Evolutionary conservation across 2,329 filamentous ascomycete genomes (phyloP).

Genomic region (Magnaporthiopsis rhizophila): DNA sequence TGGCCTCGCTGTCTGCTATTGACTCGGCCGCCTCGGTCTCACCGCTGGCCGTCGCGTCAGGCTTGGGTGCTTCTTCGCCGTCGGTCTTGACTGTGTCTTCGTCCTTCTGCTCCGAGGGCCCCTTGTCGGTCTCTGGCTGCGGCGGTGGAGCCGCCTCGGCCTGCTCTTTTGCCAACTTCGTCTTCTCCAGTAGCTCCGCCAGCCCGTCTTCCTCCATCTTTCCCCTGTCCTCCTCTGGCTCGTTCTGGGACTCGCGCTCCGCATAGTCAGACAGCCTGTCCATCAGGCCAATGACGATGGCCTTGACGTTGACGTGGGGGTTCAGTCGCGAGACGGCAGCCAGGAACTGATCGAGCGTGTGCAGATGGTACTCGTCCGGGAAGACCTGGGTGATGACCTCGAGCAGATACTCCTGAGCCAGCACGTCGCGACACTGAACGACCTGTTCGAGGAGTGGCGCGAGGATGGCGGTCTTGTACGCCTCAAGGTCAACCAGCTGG

Average conservation of each 20-base stretch:
- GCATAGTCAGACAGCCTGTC: constrained; percentile 91
- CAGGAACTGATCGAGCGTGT: constrained; percentile 91
- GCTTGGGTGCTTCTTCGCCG: constrained; percentile 10
- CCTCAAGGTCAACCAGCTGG: constrained; percentile 88
- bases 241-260: constrained; percentile 72
- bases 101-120: constrained; percentile 18
- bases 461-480: constrained; percentile 86
- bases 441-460: constrained; percentile 90
- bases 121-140: constrained; percentile 13
- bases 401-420: constrained; percentile 93
- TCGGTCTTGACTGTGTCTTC: constrained; percentile 26
- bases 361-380: constrained; percentile 95
- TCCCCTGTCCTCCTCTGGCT: constrained; percentile 61
- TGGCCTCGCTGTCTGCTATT: constrained; percentile 37
- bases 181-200: constrained; percentile 65
- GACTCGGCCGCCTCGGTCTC: constrained; percentile 28
- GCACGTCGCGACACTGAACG: constrained; percentile 91
- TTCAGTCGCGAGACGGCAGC: constrained; percentile 89
- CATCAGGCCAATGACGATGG: constrained; percentile 97
- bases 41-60: constrained; percentile 22
- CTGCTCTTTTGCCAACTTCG: constrained; percentile 46
- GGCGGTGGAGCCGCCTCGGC: constrained; percentile 15
- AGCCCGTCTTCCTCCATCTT: constrained; percentile 82
- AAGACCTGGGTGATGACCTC: constrained; percentile 99
- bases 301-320: constrained; percentile 95